Percentiles rank a stretch among this genome's conserved stretches.
phyloP scores from a whole-genome alignment of 805 yeast genomes.

The Kodamaea laetipori region DNA sequence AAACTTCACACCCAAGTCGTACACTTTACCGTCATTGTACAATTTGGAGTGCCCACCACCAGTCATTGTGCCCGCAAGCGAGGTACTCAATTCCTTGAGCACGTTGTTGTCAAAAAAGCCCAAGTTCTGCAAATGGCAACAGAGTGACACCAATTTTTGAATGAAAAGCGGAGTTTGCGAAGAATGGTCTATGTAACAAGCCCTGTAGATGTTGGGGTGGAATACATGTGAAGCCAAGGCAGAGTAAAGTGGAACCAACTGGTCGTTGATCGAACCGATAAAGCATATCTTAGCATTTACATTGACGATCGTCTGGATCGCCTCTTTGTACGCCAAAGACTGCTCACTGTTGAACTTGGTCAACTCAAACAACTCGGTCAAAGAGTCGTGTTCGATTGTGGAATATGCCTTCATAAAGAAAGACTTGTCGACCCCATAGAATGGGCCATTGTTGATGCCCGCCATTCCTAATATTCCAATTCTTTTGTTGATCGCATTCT shows the following conservation, averaged over 20 bases:
- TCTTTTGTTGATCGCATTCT: slow-evolving; percentile 43
- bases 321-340: slow-evolving; percentile 67
- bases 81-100: slow-evolving; percentile 74
- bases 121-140: slow-evolving; percentile 70
- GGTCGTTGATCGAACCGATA: slow-evolving; percentile 92
- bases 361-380: slow-evolving; percentile 84
- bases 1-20: slow-evolving; percentile 74
- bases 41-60: slow-evolving; percentile 95
- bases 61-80: slow-evolving; percentile 82
- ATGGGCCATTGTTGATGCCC: slow-evolving; percentile 92
- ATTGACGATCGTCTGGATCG: slow-evolving; percentile 62
- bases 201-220: slow-evolving; percentile 89
- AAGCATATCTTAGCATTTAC: slow-evolving; percentile 77
- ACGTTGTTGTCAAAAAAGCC: slow-evolving; percentile 88
- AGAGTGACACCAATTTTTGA: slow-evolving; percentile 68
- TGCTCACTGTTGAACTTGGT: slow-evolving; percentile 75
- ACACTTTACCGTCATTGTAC: slow-evolving; percentile 82
- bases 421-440: slow-evolving; percentile 84
- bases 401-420: slow-evolving; percentile 85
- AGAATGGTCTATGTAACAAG: slow-evolving; percentile 84
- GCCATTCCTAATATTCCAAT: slow-evolving; percentile 91
- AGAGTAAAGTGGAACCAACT: slow-evolving; percentile 88
- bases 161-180: slow-evolving; percentile 81
- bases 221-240: slow-evolving; percentile 77
- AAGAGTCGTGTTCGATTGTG: slow-evolving; percentile 83